Evolutionary conservation across 495 filamentous ascomycete genomes (phyloP), one percentile per base, ranked within the genome.

Genomic region (Aspergillus mulundensis): DNA sequence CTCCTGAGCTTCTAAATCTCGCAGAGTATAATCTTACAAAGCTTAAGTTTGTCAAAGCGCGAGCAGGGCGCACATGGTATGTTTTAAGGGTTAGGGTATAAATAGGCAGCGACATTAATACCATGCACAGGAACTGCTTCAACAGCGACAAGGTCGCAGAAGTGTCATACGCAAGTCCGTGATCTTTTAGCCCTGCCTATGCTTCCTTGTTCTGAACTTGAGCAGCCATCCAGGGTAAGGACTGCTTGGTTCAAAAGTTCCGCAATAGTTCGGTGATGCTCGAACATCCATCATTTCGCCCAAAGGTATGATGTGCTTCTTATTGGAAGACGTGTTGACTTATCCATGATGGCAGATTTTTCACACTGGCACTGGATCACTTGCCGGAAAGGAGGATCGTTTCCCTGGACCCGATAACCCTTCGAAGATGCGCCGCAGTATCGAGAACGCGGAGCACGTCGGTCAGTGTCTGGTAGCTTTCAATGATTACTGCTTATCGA

Each of bases 251-350:
- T 30, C 86, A 94, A 64, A 95, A 97, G 61, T 97, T 98, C 70
- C 87, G 93, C 19, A 98, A 98, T 71, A 96, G 90, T 50, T 89
- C 88, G 5, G 91, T 98, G 14, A 97, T 97, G 88, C 74, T 91
- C 11, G 90, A 97, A 70, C 79, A 85, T 40, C 76, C 82, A 5
- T 84, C 85, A 19, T 93, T 88, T 65, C 87, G 91, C 10, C 93
- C 93, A 2, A 95, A 94, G 78, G 89, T 92, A 69, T 60, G 64
- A 58, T 41, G 14, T 42, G 10, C 23, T 7, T 18, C n/a, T 15
- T 6, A 15, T 12, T 2, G 43, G 19, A 19, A 14, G 36, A 36
- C 7, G 14, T 23, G 28, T n/a, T 36, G 15, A 23, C 4, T 25
- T 21, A 24, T 40, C 55, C 28, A 56, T 53, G 34, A 25, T 5